Evolutionary conservation across 2,329 filamentous ascomycete species (phyloP).

Genomic region (Verticillium tricorpus): DNA sequence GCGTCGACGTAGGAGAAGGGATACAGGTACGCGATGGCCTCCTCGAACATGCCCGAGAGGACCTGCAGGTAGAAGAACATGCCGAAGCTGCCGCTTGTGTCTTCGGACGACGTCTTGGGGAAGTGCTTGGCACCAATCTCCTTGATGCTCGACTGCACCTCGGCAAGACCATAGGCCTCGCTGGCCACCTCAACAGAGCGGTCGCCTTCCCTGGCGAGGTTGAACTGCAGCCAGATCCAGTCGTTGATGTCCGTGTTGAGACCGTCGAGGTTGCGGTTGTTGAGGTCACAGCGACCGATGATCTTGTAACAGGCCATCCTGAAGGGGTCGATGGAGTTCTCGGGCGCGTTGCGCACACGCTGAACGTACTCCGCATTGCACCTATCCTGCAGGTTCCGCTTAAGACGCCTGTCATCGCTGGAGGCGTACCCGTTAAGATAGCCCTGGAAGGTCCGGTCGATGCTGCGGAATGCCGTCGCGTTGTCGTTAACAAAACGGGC

Average conservation of each 20-base stretch:
- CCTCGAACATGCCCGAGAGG: constrained; percentile 88
- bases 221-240: constrained; percentile 70
- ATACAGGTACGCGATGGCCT: constrained; percentile 87
- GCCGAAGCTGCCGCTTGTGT: constrained; percentile 72
- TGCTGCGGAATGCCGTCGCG: constrained; percentile 75
- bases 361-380: constrained; percentile 90
- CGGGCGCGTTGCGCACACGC: constrained; percentile 75
- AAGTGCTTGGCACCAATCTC: constrained; percentile 94
- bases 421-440: constrained; percentile 84
- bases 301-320: constrained; percentile 98
- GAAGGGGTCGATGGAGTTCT: constrained; percentile 88
- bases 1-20: constrained; percentile 88
- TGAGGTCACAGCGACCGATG: constrained; percentile 72
- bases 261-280: constrained; percentile 59
- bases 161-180: constrained; percentile 59
- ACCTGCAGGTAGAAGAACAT: constrained; percentile 94
- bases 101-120: constrained; percentile 73
- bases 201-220: constrained; percentile 62
- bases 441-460: constrained; percentile 83
- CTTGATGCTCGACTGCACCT: constrained; percentile 73
- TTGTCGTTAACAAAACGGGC: constrained; percentile 80
- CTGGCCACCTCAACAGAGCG: constrained; percentile 59
- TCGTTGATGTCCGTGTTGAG: constrained; percentile 63
- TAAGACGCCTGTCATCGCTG: constrained; percentile 71
- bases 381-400: constrained; percentile 74